A percentile compares a stretch with the other conserved stretches of the same genome.
Conservation (phyloP, 257 asterid genomes). For the Euphrasia confusa region DNA sequence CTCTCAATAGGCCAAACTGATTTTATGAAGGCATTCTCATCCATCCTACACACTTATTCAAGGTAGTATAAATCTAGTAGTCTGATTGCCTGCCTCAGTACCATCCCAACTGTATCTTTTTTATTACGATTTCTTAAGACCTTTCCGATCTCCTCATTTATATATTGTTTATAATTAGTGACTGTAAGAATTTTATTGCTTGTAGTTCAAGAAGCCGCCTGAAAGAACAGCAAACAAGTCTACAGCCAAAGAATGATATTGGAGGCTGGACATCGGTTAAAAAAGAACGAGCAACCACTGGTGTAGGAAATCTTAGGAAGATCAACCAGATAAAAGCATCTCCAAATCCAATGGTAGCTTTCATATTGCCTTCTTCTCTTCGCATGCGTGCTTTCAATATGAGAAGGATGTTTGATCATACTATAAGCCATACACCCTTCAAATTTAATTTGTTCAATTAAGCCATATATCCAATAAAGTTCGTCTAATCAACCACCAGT, state of each 20-base stretch:
- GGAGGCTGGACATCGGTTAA: constrained; percentile 79
- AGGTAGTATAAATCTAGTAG: background rate
- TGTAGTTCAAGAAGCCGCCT: constrained; percentile 31
- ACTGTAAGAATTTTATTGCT: constrained; percentile 22
- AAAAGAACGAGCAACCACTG: constrained; percentile 34
- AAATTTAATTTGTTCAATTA: background rate
- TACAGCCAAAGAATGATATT: constrained; percentile 36
- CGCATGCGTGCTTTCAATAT: constrained; percentile 2
- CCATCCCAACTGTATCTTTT: background rate
- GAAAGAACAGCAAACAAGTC: constrained; percentile 33
- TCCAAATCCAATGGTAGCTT: constrained; percentile 44
- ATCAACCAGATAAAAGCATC: constrained; percentile 34
- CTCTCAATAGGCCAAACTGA: background rate
- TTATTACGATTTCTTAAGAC: background rate
- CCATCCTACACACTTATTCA: background rate
- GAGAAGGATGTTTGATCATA: background rate
- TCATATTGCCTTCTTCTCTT: constrained; percentile 21
- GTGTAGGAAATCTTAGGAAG: constrained; percentile 32
- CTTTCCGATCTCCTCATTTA: constrained; percentile 10
- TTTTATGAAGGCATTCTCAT: background rate
- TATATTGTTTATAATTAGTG: constrained; percentile 6
- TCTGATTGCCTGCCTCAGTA: constrained; percentile 4
- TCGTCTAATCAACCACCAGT: background rate
- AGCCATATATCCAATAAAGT: background rate
- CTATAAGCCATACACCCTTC: constrained; percentile 2